Conservation (phyloP, 176 grass and related monocot species). For the Oryza glaberrima region DNA sequence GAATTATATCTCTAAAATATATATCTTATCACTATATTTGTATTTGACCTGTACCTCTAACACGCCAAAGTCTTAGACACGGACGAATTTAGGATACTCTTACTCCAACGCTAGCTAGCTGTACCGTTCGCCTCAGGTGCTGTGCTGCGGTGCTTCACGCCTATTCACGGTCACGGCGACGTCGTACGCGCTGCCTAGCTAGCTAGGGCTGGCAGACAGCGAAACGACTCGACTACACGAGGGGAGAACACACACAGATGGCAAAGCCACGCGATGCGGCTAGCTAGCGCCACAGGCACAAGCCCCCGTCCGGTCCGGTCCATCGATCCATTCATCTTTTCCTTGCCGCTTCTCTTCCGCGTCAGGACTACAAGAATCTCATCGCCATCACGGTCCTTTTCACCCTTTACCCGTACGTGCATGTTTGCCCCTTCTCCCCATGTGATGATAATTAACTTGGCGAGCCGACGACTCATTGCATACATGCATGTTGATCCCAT, state of each 20-base stretch:
- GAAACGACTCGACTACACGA: background rate
- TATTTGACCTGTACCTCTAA: too few species aligned
- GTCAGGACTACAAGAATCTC: background rate
- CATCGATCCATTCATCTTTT: background rate
- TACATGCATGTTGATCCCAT: slow-evolving; percentile 11
- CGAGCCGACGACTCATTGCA: slow-evolving; percentile 17
- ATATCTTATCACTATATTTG: too few species aligned
- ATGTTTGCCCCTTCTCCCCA: background rate
- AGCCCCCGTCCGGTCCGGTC: slow-evolving; percentile 30
- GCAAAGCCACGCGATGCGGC: background rate
- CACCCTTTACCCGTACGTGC: background rate
- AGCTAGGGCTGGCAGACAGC: background rate
- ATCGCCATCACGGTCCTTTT: background rate
- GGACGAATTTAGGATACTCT: background rate
- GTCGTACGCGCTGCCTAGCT: background rate
- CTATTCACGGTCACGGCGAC: too few species aligned
- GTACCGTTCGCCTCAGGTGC: too few species aligned
- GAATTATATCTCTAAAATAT: too few species aligned
- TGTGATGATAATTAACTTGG: background rate
- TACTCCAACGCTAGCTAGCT: too few species aligned
- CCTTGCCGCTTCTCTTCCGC: background rate
- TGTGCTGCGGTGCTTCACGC: too few species aligned
- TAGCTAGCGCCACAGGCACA: background rate
- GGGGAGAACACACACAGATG: background rate
- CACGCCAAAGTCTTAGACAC: background rate